Percentiles rank a stretch among this genome's conserved stretches.
These are phyloP conservation scores for Phytophthora pistaciae DNA, from an alignment of 352 stramenopile genomes.

Conservation along the genomic window DNA sequence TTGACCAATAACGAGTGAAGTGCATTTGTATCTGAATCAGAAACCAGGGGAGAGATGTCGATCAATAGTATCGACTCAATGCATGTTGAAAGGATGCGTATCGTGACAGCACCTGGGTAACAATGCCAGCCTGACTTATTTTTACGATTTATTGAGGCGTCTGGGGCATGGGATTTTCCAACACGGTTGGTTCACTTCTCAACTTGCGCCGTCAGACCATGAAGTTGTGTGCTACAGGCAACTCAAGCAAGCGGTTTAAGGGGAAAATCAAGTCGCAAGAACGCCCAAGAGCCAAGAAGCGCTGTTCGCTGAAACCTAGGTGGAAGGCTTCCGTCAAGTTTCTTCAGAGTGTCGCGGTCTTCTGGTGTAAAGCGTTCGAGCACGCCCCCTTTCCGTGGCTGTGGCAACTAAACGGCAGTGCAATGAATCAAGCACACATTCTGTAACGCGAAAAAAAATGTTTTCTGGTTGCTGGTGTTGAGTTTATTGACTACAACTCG, in stretches of 20 bases:
- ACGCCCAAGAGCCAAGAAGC: constrained; percentile 1
- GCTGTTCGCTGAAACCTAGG: background rate
- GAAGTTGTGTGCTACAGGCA: background rate
- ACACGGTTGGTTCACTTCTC: background rate
- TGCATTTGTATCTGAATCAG: background rate
- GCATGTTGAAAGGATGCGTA: background rate
- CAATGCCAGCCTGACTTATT: background rate
- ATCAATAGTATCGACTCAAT: background rate
- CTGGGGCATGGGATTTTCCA: background rate
- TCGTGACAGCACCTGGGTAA: background rate
- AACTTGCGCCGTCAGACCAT: background rate
- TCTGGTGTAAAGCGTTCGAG: background rate
- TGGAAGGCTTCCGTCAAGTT: background rate
- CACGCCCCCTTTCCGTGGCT: background rate
- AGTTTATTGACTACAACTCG: constrained; percentile 24
- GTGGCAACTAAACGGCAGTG: background rate
- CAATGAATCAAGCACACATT: background rate
- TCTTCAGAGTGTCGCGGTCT: background rate
- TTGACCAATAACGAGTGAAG: background rate
- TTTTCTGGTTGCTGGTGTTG: no score
- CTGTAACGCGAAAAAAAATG: no score
- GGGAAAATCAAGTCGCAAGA: constrained; percentile 10
- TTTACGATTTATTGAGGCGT: no score
- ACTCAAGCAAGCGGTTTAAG: constrained; percentile 8
- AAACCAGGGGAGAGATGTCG: background rate